Evolutionary conservation across 192 early-diverging fungal species (phyloP).

Genomic region (Entomortierella chlamydospora): DNA sequence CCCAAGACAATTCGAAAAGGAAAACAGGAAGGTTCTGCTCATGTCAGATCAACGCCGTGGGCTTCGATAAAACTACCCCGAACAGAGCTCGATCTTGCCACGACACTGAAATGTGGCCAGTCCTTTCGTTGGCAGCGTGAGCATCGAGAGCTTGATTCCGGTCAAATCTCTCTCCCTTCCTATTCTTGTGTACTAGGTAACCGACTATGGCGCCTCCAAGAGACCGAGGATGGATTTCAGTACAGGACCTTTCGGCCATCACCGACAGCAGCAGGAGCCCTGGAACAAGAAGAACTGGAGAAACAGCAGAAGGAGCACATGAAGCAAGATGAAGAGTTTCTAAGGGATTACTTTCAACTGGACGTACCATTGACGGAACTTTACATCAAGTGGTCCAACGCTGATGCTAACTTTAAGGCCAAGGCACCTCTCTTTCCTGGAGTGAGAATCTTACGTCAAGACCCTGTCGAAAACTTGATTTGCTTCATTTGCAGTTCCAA

Average conservation of each 20-base stretch:
- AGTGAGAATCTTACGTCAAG: slow-evolving; percentile 83
- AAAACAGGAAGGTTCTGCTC: background rate
- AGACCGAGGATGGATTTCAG: slow-evolving; percentile 37
- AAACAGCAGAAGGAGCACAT: slow-evolving; percentile 6
- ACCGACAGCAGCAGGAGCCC: background rate
- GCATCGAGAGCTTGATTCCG: slow-evolving; percentile 70
- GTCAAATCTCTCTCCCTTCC: slow-evolving; percentile 53
- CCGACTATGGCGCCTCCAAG: slow-evolving; percentile 35
- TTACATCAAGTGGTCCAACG: slow-evolving; percentile 67
- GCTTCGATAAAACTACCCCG: slow-evolving; percentile 49
- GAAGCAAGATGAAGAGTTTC: slow-evolving; percentile 44
- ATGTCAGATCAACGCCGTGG: slow-evolving; percentile 28
- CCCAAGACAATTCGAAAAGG: background rate
- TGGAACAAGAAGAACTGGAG: slow-evolving; percentile 23
- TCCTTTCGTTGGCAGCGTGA: slow-evolving; percentile 85
- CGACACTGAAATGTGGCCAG: slow-evolving; percentile 90
- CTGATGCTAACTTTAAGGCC: slow-evolving; percentile 75
- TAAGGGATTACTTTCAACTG: slow-evolving; percentile 91
- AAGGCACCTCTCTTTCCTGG: slow-evolving; percentile 69
- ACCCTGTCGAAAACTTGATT: slow-evolving; percentile 88
- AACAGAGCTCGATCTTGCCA: slow-evolving; percentile 78
- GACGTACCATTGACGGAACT: slow-evolving; percentile 68
- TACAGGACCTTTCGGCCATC: slow-evolving; percentile 60
- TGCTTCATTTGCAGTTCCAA: slow-evolving; percentile 94
- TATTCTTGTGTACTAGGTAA: slow-evolving; percentile 37